A percentile compares a stretch with the other conserved stretches of the same genome.
Evolutionary conservation across 2,329 filamentous ascomycete genomes (phyloP).

Genomic region (Aschersonia sp.): DNA sequence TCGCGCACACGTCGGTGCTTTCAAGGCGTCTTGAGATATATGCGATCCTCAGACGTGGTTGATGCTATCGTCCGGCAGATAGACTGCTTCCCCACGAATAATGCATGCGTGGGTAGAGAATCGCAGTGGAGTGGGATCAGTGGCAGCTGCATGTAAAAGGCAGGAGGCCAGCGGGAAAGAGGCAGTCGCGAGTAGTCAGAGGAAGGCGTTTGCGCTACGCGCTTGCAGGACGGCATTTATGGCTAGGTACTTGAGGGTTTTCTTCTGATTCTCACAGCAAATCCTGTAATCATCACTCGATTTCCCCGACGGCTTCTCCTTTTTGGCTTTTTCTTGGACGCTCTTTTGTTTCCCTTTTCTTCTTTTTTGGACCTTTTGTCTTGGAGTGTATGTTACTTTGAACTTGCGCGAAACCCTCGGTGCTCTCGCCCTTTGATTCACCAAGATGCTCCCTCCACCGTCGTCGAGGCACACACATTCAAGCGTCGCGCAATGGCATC

Average conservation of each 20-base stretch:
- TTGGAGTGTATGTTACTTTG: constrained; percentile 11
- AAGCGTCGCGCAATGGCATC: neutral
- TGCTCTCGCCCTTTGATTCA: neutral
- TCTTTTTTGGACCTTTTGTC: constrained; percentile 12
- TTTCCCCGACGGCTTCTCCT: neutral
- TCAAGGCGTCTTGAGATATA: no score
- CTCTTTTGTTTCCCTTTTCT: constrained; percentile 7
- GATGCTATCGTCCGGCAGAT: no score
- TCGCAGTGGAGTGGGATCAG: no score
- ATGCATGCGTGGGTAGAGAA: no score
- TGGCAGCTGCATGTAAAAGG: neutral
- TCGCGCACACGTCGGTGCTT: no score
- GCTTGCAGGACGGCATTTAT: neutral
- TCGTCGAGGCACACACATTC: neutral
- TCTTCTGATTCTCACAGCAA: neutral
- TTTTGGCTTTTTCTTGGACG: neutral
- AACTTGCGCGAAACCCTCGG: neutral
- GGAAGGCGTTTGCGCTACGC: neutral
- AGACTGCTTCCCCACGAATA: no score
- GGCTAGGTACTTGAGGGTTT: no score
- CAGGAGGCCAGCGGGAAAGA: neutral
- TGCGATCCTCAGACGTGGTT: no score
- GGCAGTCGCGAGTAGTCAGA: neutral
- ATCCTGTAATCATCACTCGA: constrained; percentile 1
- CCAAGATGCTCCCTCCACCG: neutral